phyloP scores from a whole-genome alignment of 345 rosid genomes.

The Microthlaspi erraticum region DNA sequence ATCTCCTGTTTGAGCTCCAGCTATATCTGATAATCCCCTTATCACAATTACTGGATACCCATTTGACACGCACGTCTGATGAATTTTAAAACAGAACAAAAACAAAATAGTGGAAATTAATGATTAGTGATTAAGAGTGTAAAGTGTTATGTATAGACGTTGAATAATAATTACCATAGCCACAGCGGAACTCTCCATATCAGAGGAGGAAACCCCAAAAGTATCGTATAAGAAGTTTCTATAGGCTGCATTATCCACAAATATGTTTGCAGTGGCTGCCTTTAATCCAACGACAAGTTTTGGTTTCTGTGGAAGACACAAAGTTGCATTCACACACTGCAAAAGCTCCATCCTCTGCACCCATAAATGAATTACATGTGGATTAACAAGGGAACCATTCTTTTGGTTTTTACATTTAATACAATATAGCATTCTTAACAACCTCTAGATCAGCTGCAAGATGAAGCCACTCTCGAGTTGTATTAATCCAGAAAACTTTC shows the following conservation, averaged over 20 bases:
- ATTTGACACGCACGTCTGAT: conserved; percentile 59
- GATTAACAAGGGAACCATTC: neutral
- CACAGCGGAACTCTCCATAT: conserved; percentile 64
- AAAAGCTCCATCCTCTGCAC: conserved; percentile 50
- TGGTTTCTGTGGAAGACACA: conserved; percentile 54
- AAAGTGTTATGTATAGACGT: neutral
- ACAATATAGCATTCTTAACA: neutral
- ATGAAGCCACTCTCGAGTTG: conserved; percentile 53
- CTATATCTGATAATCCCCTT: conserved; percentile 56
- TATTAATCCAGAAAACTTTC: conserved; percentile 49
- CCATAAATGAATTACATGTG: neutral
- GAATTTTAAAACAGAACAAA: neutral
- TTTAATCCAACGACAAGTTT: conserved; percentile 54
- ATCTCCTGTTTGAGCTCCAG: conserved; percentile 52
- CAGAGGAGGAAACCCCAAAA: conserved; percentile 54
- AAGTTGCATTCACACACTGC: conserved; percentile 55
- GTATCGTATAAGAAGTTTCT: conserved; percentile 47
- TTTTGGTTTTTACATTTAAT: too few species aligned
- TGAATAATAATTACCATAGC: conserved; percentile 47
- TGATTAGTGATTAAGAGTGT: neutral
- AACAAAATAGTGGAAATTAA: too few species aligned
- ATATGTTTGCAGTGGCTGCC: conserved; percentile 54
- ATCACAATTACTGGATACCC: conserved; percentile 54
- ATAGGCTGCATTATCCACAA: conserved; percentile 60
- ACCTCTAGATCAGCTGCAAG: conserved; percentile 57